A percentile compares a stretch with the other conserved stretches of the same genome.
These are phyloP conservation scores for Mangifera indica DNA, from an alignment of 345 rosid species.

Conservation along the genomic window DNA sequence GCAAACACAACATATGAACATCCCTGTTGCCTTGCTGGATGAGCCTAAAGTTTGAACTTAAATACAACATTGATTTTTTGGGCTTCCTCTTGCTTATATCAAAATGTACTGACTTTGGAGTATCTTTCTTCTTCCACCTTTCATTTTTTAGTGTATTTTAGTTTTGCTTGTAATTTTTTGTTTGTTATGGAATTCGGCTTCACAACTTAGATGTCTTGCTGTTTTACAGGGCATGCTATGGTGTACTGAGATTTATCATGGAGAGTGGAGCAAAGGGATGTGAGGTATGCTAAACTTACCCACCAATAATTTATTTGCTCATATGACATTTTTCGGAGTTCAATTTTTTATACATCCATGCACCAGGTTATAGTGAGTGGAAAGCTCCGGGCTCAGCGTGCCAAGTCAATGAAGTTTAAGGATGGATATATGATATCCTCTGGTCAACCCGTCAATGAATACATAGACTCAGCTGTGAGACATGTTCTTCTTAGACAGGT, in stretches of 20 bases:
- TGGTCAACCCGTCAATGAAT: slow-evolving; percentile 79
- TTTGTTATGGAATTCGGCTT: neutral
- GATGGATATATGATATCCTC: slow-evolving; percentile 94
- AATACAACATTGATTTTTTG: slow-evolving; percentile 33
- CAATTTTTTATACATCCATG: no score
- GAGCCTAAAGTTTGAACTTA: slow-evolving; percentile 9
- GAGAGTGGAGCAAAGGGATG: slow-evolving; percentile 86
- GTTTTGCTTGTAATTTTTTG: neutral
- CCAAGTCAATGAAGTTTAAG: slow-evolving; percentile 84
- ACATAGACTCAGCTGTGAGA: slow-evolving; percentile 75
- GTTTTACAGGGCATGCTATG: slow-evolving; percentile 65
- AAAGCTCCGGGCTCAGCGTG: slow-evolving; percentile 74
- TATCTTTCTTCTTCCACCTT: no score
- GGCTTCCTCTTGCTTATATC: slow-evolving; percentile 35
- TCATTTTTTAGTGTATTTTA: no score
- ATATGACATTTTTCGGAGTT: no score
- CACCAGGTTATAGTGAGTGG: slow-evolving; percentile 67
- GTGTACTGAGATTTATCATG: slow-evolving; percentile 76
- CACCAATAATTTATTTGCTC: no score
- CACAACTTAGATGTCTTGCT: neutral
- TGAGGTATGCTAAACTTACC: slow-evolving; percentile 37
- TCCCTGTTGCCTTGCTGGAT: slow-evolving; percentile 6
- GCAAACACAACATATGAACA: neutral
- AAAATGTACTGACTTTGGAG: slow-evolving; percentile 41
- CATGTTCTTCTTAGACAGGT: slow-evolving; percentile 75